phyloP scores from a whole-genome alignment of 2,329 filamentous ascomycete genomes.

The Alternaria brassicicola region DNA sequence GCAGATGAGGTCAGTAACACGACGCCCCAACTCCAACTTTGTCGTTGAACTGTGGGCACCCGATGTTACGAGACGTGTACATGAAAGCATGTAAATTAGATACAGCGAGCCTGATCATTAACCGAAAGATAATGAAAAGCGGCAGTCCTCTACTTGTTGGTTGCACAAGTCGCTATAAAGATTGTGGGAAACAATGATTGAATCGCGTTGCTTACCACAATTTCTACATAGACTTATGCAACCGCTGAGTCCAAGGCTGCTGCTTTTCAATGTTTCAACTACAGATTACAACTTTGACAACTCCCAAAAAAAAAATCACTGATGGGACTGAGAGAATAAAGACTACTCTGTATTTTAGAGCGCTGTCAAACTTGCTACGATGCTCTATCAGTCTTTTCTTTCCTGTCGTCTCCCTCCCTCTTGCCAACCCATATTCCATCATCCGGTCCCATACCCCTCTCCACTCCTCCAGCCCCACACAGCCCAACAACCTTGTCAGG shows the following conservation, averaged over 20 bases:
- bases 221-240: too few relatives aligned
- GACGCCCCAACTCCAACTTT: neutral
- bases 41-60: neutral
- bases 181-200: too few relatives aligned
- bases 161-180: too few relatives aligned
- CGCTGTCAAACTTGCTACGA: neutral
- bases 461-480: conserved; percentile 54
- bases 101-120: neutral
- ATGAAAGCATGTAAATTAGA: conserved; percentile 1
- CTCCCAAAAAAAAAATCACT: too few relatives aligned
- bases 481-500: conserved; percentile 55
- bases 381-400: neutral
- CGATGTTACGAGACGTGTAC: neutral
- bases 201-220: too few relatives aligned
- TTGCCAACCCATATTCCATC: conserved; percentile 56
- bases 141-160: too few relatives aligned
- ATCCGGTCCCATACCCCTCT: conserved; percentile 54
- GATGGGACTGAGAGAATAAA: too few relatives aligned
- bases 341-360: neutral
- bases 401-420: conserved; percentile 8
- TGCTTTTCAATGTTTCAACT: too few relatives aligned
- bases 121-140: too few relatives aligned
- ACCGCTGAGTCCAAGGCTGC: too few relatives aligned
- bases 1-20: neutral
- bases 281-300: too few relatives aligned